Conservation (phyloP, 1,139 yeast species). For the Suhomyces choctaworum region DNA sequence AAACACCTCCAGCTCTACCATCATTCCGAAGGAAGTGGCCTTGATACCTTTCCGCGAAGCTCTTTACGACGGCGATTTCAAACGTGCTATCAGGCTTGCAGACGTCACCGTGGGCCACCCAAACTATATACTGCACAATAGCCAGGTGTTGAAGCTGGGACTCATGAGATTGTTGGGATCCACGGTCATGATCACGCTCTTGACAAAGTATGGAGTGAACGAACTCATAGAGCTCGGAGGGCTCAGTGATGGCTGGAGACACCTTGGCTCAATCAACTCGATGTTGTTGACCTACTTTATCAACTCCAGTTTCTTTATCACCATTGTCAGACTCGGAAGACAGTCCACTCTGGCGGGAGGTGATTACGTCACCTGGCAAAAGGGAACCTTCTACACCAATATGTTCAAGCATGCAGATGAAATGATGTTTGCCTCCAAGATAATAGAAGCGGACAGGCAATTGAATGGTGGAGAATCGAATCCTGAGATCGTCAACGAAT, state of each 20-base stretch:
- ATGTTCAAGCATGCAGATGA: constrained; percentile 72
- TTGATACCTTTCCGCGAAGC: constrained; percentile 63
- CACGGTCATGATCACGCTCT: constrained; percentile 36
- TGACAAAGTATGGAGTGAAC: constrained; percentile 42
- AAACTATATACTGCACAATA: constrained; percentile 42
- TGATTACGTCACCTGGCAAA: constrained; percentile 57
- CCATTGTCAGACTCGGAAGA: constrained; percentile 60
- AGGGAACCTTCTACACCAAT: constrained; percentile 63
- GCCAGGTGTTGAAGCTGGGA: constrained; percentile 31
- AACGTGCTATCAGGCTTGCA: constrained; percentile 55
- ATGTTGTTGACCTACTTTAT: constrained; percentile 64
- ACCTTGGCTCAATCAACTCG: constrained; percentile 53
- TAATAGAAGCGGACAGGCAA: constrained; percentile 64
- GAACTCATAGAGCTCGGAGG: constrained; percentile 36
- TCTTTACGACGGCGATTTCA: constrained; percentile 59
- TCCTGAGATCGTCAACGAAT: constrained; percentile 38
- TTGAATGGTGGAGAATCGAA: constrained; percentile 44
- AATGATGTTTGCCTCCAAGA: constrained; percentile 62
- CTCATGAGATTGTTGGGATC: constrained; percentile 31
- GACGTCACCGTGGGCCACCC: constrained; percentile 64
- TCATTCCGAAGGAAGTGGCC: constrained; percentile 47
- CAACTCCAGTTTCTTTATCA: constrained; percentile 61
- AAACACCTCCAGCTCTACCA: constrained; percentile 26
- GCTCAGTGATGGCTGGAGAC: constrained; percentile 40
- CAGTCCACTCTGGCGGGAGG: constrained; percentile 52